phyloP scores from a whole-genome alignment of 2,329 filamentous ascomycete species.

The Elsinoe batatas region DNA sequence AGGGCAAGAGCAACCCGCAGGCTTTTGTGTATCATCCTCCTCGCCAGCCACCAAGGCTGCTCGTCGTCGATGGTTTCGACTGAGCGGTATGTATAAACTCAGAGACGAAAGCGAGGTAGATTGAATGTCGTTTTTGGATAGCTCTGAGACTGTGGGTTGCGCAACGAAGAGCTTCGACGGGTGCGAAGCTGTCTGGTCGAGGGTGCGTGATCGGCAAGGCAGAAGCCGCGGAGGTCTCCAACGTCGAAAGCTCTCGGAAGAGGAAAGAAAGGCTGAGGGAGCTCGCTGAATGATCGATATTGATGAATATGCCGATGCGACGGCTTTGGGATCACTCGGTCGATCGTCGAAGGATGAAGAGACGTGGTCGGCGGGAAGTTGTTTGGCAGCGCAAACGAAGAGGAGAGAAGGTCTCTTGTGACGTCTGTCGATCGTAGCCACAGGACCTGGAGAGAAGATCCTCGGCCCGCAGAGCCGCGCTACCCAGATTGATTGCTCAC shows the following conservation, averaged over 20 bases:
- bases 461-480: constrained; percentile 7
- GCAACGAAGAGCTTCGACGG: not conserved
- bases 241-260: not conserved
- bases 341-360: not conserved
- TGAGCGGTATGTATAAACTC: no score
- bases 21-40: constrained; percentile 4
- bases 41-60: not conserved
- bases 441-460: constrained; percentile 1
- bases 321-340: not conserved
- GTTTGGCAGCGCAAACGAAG: not conserved
- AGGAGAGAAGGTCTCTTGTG: not conserved
- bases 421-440: constrained; percentile 4
- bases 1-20: not conserved
- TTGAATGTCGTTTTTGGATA: not conserved
- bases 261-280: not conserved
- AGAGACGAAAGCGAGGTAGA: no score
- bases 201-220: not conserved
- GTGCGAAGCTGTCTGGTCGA: no score
- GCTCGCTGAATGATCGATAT: not conserved
- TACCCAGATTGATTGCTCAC: constrained; percentile 4
- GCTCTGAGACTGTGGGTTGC: not conserved
- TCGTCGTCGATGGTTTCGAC: not conserved
- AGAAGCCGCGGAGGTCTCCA: not conserved
- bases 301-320: not conserved
- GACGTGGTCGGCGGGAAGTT: not conserved